Conservation (phyloP, 257 asterid species). For the Phtheirospermum japonicum region DNA sequence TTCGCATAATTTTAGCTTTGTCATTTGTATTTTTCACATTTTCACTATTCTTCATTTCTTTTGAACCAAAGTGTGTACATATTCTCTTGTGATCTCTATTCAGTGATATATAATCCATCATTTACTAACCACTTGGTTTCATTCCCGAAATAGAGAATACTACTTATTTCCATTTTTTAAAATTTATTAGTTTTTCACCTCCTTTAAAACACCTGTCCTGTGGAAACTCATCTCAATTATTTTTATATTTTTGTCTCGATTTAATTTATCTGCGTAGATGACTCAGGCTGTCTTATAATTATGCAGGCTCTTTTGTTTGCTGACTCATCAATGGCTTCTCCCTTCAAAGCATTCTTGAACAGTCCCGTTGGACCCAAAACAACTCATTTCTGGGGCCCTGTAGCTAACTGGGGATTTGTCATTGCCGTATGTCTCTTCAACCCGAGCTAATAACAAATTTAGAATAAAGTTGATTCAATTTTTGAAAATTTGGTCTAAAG, state of each 20-base stretch:
- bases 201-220: neutral
- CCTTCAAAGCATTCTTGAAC: constrained; percentile 62
- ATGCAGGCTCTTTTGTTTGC: constrained; percentile 27
- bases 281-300: constrained; percentile 11
- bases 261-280: neutral
- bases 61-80: neutral
- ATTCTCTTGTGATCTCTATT: neutral
- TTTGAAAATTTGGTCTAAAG: neutral
- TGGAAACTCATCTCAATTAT: constrained; percentile 1
- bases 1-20: too few species aligned
- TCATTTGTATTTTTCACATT: neutral
- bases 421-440: constrained; percentile 45
- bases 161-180: neutral
- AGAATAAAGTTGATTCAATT: neutral
- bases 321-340: constrained; percentile 45
- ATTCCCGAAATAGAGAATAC: neutral
- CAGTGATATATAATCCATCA: neutral
- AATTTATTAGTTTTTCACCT: neutral
- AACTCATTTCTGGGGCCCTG: constrained; percentile 67
- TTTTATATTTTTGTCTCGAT: neutral
- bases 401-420: constrained; percentile 69
- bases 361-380: constrained; percentile 71
- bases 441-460: constrained; percentile 1
- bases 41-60: neutral
- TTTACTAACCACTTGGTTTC: neutral